Conservation (phyloP, 768 basidiomycete genomes). For the Lactarius hatsudake region DNA sequence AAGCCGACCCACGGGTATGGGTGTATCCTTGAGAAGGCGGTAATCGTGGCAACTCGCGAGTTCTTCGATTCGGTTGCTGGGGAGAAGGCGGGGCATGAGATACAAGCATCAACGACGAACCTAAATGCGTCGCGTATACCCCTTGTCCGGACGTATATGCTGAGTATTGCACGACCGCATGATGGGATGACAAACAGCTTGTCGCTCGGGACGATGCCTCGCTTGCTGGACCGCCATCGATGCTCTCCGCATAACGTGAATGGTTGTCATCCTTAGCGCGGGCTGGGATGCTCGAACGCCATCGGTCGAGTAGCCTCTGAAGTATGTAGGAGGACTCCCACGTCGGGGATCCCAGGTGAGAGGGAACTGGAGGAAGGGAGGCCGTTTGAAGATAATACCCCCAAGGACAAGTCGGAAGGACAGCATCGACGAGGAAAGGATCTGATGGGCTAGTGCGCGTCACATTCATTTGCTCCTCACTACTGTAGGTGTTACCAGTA, state of each 20-base stretch:
- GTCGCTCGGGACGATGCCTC: constrained; percentile 1
- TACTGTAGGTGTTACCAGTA: constrained; percentile 67
- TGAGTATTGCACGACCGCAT: neutral
- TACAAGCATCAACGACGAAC: neutral
- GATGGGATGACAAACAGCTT: constrained; percentile 10
- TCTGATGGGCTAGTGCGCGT: constrained; percentile 5
- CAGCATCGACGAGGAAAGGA: too few relatives aligned
- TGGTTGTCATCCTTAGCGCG: neutral
- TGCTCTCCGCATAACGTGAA: neutral
- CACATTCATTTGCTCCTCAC: constrained; percentile 48
- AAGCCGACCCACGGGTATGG: neutral
- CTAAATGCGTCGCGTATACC: too few relatives aligned
- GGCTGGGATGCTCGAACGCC: constrained; percentile 1
- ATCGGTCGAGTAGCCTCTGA: constrained; percentile 6
- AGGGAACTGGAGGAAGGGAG: neutral
- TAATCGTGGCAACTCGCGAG: constrained; percentile 7
- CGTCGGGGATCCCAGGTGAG: neutral
- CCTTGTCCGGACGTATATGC: neutral
- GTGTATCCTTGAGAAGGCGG: too few relatives aligned
- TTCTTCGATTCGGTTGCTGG: neutral
- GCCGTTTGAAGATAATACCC: too few relatives aligned
- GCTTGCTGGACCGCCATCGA: neutral
- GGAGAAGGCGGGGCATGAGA: neutral
- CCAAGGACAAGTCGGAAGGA: too few relatives aligned
- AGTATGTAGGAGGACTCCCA: too few relatives aligned